These are phyloP conservation scores for Delonix regia DNA, from an alignment of 306 rosid genomes.

Conservation along the genomic window DNA sequence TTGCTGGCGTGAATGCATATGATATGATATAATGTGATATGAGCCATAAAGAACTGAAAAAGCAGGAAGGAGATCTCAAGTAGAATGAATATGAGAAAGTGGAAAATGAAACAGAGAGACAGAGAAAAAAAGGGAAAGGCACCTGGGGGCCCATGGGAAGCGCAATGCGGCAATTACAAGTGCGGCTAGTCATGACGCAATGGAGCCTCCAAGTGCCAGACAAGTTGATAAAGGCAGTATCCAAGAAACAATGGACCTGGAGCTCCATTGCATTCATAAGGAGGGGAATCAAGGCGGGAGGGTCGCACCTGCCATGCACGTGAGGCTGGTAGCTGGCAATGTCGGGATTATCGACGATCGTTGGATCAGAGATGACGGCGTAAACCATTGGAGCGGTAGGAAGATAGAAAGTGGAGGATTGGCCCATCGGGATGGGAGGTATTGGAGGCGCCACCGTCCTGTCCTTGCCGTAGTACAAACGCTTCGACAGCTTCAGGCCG, in stretches of 20 bases:
- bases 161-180: slow-evolving; percentile 62
- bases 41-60: background rate
- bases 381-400: slow-evolving; percentile 76
- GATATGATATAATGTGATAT: background rate
- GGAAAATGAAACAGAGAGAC: background rate
- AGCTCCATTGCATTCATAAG: slow-evolving; percentile 61
- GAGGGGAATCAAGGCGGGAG: slow-evolving; percentile 81
- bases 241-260: slow-evolving; percentile 50
- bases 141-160: slow-evolving; percentile 80
- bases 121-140: background rate
- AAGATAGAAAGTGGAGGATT: slow-evolving; percentile 34
- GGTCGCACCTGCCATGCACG: slow-evolving; percentile 80
- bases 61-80: background rate
- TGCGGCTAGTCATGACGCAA: slow-evolving; percentile 66
- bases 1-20: background rate
- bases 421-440: slow-evolving; percentile 43
- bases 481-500: slow-evolving; percentile 65
- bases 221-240: slow-evolving; percentile 55
- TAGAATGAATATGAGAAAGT: background rate
- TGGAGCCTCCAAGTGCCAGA: slow-evolving; percentile 72
- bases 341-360: slow-evolving; percentile 86
- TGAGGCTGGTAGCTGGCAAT: slow-evolving; percentile 92
- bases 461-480: slow-evolving; percentile 73
- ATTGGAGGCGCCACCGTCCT: slow-evolving; percentile 53
- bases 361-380: slow-evolving; percentile 68